Conservation (phyloP, 2,329 filamentous ascomycete species). For the Orbilia brochopaga region DNA sequence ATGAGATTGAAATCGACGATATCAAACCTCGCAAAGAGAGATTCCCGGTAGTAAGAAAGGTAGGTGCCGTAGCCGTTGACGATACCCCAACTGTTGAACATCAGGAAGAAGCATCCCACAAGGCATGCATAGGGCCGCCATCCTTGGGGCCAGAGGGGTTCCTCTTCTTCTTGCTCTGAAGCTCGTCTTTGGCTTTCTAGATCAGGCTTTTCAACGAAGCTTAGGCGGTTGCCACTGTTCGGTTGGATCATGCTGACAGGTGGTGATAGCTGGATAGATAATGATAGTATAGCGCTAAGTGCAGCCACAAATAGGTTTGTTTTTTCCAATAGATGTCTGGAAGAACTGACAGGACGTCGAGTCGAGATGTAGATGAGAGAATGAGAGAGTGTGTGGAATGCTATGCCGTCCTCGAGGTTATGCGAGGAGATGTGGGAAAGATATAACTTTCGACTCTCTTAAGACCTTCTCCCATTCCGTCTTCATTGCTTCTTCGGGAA, state of each 20-base stretch:
- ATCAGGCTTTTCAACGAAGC: slow-evolving; percentile 25
- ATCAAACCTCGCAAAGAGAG: slow-evolving; percentile 19
- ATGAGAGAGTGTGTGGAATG: no score
- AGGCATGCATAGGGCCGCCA: slow-evolving; percentile 48
- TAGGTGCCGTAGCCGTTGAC: slow-evolving; percentile 48
- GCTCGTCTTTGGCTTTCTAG: slow-evolving; percentile 4
- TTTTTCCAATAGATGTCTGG: no score
- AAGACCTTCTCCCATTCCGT: no score
- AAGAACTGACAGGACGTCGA: no score
- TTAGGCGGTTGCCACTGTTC: slow-evolving; percentile 15
- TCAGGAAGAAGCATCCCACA: slow-evolving; percentile 44
- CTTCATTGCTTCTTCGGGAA: no score
- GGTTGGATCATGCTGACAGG: slow-evolving; percentile 15
- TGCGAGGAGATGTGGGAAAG: no score
- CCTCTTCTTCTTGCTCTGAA: slow-evolving; percentile 16
- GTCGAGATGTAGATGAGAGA: no score
- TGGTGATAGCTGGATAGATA: no score
- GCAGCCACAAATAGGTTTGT: no score
- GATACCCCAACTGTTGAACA: slow-evolving; percentile 50
- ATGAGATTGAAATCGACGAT: slow-evolving; percentile 43
- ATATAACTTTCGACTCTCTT: no score
- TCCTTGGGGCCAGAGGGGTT: slow-evolving; percentile 27
- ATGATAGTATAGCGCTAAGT: no score
- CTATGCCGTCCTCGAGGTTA: no score
- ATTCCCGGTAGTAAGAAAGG: slow-evolving; percentile 38